A percentile compares a stretch with the other conserved stretches of the same genome.
Conservation (phyloP, 495 filamentous ascomycete genomes). For the Aspergillus biplanus region DNA sequence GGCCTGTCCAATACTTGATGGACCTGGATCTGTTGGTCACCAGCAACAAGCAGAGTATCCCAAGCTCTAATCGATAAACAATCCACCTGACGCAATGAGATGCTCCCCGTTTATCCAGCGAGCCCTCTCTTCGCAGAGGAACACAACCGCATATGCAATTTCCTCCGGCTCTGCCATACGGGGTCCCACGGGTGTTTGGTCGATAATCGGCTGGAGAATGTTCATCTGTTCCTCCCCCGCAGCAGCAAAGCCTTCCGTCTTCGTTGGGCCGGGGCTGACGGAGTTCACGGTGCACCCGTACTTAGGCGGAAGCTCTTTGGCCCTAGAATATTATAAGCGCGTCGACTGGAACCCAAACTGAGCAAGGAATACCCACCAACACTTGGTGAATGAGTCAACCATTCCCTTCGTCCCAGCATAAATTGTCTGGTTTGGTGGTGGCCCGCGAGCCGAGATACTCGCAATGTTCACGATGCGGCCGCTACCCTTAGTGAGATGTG, state of each 20-base stretch:
- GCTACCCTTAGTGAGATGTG: conserved; percentile 31
- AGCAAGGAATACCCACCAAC: conserved; percentile 31
- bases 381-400: conserved; percentile 40
- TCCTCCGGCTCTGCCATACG: conserved; percentile 42
- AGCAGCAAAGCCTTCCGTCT: conserved; percentile 35
- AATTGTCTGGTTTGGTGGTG: conserved; percentile 33
- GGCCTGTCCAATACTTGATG: too few relatives aligned
- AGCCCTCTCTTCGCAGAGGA: conserved; percentile 40
- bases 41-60: too few relatives aligned
- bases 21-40: too few relatives aligned
- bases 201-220: conserved; percentile 40
- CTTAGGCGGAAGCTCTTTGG: conserved; percentile 35
- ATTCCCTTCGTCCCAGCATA: conserved; percentile 35
- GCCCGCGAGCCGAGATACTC: conserved; percentile 28
- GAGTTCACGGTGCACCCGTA: conserved; percentile 39
- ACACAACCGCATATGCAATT: conserved; percentile 44
- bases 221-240: conserved; percentile 43
- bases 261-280: conserved; percentile 37
- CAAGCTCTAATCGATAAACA: conserved; percentile 17
- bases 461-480: conserved; percentile 34
- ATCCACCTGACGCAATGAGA: conserved; percentile 40
- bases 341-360: not conserved
- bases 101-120: conserved; percentile 47
- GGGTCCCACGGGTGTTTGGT: conserved; percentile 40
- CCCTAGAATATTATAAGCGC: conserved; percentile 10